A percentile compares a stretch with the other conserved stretches of the same genome.
These are phyloP conservation scores for Aspergillus brasiliensis DNA, from an alignment of 2,329 filamentous ascomycete species.

Conservation along the genomic window DNA sequence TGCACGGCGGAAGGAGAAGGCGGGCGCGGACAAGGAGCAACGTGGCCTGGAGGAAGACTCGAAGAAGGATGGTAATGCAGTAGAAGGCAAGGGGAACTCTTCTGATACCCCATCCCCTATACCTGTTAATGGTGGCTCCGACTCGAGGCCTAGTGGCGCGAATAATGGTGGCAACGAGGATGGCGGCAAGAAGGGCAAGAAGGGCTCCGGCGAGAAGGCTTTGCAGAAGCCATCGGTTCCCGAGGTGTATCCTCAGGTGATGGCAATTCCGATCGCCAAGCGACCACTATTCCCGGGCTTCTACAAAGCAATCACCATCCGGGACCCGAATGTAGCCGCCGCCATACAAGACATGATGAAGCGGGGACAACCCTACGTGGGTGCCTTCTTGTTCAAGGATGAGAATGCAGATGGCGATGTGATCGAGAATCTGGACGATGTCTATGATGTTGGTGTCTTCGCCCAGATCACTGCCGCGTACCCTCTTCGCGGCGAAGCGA, in stretches of 20 bases:
- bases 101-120: conserved; percentile 51
- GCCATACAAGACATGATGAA: conserved; percentile 97
- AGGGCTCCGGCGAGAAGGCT: conserved; percentile 67
- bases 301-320: conserved; percentile 97
- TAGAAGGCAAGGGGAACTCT: conserved; percentile 51
- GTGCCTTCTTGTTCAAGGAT: conserved; percentile 95
- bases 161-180: conserved; percentile 57
- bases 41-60: conserved; percentile 41
- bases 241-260: conserved; percentile 94
- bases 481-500: conserved; percentile 78
- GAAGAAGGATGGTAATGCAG: conserved; percentile 40
- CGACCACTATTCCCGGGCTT: conserved; percentile 94
- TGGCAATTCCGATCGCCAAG: conserved; percentile 94
- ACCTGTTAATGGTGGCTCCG: conserved; percentile 38
- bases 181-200: conserved; percentile 71
- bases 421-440: conserved; percentile 85
- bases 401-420: conserved; percentile 91
- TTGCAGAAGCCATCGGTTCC: conserved; percentile 87
- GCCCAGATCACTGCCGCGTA: conserved; percentile 97
- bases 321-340: conserved; percentile 84
- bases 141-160: conserved; percentile 59
- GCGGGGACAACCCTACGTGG: conserved; percentile 94
- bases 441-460: conserved; percentile 95
- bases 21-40: conserved; percentile 42
- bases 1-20: conserved; percentile 44